phyloP scores from a whole-genome alignment of 495 filamentous ascomycete species.

The Neurospora terricola region DNA sequence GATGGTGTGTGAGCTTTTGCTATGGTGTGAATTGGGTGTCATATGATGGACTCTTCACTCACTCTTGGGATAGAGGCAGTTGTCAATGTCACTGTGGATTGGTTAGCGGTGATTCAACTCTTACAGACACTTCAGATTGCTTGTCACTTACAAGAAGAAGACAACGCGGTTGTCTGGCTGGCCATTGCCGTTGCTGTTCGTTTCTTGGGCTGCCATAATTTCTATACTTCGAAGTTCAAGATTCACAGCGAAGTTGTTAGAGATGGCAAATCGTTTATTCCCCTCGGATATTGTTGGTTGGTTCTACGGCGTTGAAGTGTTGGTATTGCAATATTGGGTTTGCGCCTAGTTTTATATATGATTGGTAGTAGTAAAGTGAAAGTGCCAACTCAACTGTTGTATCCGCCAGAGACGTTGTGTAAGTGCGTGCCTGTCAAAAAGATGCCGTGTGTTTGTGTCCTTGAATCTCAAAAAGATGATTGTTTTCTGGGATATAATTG shows the following conservation, averaged over 20 bases:
- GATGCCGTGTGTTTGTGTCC: not conserved
- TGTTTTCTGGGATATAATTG: not conserved
- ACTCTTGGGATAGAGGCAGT: slow-evolving; percentile 72
- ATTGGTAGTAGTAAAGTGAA: not conserved
- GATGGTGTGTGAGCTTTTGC: slow-evolving; percentile 1
- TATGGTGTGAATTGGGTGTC: too few species aligned
- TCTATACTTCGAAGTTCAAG: not conserved
- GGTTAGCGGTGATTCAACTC: not conserved
- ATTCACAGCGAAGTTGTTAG: not conserved
- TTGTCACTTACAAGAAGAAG: slow-evolving; percentile 37
- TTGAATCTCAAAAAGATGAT: not conserved
- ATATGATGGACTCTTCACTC: slow-evolving; percentile 11
- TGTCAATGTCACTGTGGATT: slow-evolving; percentile 71
- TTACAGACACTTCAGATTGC: not conserved
- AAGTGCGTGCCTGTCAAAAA: not conserved
- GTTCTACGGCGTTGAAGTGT: not conserved
- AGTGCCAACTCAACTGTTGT: not conserved
- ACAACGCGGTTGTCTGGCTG: slow-evolving; percentile 16
- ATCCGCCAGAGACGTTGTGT: not conserved
- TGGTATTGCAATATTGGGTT: not conserved
- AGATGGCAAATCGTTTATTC: not conserved
- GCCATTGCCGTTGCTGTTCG: slow-evolving; percentile 2
- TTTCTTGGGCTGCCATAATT: slow-evolving; percentile 1
- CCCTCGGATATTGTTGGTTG: not conserved
- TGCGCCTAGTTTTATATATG: not conserved